Evolutionary conservation across 768 basidiomycete species (phyloP).

Genomic region (Collybiopsis confluens): DNA sequence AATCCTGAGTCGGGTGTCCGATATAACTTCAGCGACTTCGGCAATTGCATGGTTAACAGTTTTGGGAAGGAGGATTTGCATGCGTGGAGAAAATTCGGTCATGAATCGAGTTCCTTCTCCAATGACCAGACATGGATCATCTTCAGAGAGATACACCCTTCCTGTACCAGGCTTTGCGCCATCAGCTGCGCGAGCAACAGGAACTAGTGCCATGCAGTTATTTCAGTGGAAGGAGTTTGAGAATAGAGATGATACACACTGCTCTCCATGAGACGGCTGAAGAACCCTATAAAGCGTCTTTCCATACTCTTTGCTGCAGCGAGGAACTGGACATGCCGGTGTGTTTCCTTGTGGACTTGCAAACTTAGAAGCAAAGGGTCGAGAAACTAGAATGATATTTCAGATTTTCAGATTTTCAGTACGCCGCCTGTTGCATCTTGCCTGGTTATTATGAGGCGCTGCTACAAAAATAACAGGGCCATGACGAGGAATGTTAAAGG

Average conservation of each 20-base stretch:
- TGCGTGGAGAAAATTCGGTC: constrained; percentile 66
- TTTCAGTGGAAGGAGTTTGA: not conserved
- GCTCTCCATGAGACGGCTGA: constrained; percentile 78
- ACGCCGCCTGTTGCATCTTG: constrained; percentile 23
- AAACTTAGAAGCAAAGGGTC: constrained; percentile 83
- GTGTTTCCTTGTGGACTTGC: constrained; percentile 82
- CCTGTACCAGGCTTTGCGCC: constrained; percentile 75
- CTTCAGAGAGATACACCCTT: constrained; percentile 59
- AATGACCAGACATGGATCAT: constrained; percentile 77
- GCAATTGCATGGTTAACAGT: constrained; percentile 70
- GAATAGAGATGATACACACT: constrained; percentile 48
- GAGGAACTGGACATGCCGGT: constrained; percentile 78
- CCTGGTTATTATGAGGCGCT: constrained; percentile 92
- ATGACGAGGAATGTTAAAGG: constrained; percentile 88
- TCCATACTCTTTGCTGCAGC: constrained; percentile 89
- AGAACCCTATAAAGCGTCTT: constrained; percentile 72
- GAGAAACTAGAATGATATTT: constrained; percentile 61
- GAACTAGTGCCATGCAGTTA: constrained; percentile 36
- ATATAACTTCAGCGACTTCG: constrained; percentile 84
- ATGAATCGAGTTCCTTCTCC: constrained; percentile 81
- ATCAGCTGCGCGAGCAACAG: constrained; percentile 90
- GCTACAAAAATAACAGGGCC: constrained; percentile 92
- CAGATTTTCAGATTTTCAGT: constrained; percentile 7
- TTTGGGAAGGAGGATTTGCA: constrained; percentile 87
- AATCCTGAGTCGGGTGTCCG: constrained; percentile 78